Base-by-base conservation (phyloP, 106 monocot genomes). In the Phalaenopsis aphrodite region DNA sequence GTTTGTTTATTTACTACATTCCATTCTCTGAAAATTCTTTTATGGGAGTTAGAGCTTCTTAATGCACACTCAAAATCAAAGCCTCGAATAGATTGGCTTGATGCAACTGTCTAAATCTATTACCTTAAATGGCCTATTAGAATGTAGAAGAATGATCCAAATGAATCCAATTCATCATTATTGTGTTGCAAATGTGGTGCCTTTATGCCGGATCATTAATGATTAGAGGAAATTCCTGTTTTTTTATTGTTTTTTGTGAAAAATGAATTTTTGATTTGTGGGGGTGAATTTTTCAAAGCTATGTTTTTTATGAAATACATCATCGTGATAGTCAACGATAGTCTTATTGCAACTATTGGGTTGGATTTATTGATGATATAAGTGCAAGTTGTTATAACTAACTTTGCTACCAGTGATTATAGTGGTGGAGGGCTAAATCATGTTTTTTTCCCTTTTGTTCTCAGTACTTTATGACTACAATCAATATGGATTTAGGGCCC, bases 1-100 rank as follows among this genome's bases (percentile, higher is more conserved):
- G 96, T 94, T 83, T 41, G 42, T 45, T 8, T 3, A 24, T 14
- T 79, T 1, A 41, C 19, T 5, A 1, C 43, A 45, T 4, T 45
- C 5, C 43, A 45, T 45, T 1, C 43, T 45, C 6, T 6, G 43
- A 45, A 36, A 21, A 74, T 12, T 45, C 69, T 56, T 42, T 42
- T 30, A 79, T 21, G 52, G 23, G 23, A 1, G 24, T 64, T 64
- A 23, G 16, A 58, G 5, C 58, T 47, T 47, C 10, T 47, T 47
- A 58, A n/a, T 19, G 3, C 58, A 58, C 19, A 58, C n/a, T 16
- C 19, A 58, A 58, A 58, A n/a, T 58, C 58, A 58, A 58, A 58
- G 5, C 4, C n/a, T 1, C 1, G 58, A n/a, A 64, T 64, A 64
- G 64, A 64, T 64, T 64, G 7, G n/a, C 10, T 23, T 24, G 64